Evolutionary conservation across 2,329 filamentous ascomycete species (phyloP), one percentile per base, ranked within the genome.

Genomic region (Penicillium polonicum): DNA sequence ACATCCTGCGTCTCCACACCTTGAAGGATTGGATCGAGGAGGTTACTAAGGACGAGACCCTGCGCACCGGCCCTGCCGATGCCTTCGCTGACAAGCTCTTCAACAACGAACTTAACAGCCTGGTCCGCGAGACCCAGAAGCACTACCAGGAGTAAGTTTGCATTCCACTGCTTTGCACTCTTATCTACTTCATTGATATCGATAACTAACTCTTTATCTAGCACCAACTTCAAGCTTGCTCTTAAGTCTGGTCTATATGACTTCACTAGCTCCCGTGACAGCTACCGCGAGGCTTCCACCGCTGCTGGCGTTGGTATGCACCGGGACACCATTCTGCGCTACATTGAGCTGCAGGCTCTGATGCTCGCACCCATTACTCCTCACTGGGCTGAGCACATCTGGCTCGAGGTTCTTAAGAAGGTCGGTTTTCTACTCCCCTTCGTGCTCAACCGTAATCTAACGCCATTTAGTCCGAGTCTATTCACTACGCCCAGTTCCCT

Each of bases 331-430:
- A 83, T 93, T 33, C 78, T 85, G 66, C 85, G 88, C 65, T 99
- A 94, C 76, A 86, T 96, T 65, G 89, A 95, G 77, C 82, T 95
- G 21, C 93, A 97, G 75, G 87, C 90, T 45, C 82, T 96, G 50
- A 82, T 97, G 70, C 79, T 97, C 65, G 84, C 88, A 3, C 89
- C 92, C 51, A 87, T 97, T 61, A 88, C 93, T 2, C 93, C 94
- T 58, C 94, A 99, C 77, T 97, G 92, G 88, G 83, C 91, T 46
- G 94, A 99, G 72, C 89, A 96, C 76, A 86, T 99, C 72, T 97
- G 92, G 91, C 85, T 89, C 54, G 93, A 97, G 76, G 86, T 97
- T 2, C 85, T 99, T 60, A 85, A 89, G 72, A 92, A 88, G 71
- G 76, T 77, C 59, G 55, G 49, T 54, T 58, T 51, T 8, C 49